Evolutionary conservation across 2,329 filamentous ascomycete species (phyloP), one percentile per base, ranked within the genome.

Genomic region (Aspergillus flavus): DNA sequence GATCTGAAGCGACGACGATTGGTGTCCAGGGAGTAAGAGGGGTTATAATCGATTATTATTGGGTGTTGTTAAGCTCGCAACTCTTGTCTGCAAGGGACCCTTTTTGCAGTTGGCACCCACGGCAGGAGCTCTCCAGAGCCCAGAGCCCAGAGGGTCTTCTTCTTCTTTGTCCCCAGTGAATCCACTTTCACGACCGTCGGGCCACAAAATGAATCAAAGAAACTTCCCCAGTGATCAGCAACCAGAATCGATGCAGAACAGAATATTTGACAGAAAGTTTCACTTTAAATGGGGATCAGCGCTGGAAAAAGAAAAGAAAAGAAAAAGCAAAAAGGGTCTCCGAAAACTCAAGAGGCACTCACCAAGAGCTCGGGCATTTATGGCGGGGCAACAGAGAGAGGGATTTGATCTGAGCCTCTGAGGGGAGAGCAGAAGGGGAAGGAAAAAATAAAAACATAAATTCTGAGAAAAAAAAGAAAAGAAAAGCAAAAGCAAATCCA

Each of bases 331-430:
- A 52, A 52, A 52, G 48, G 19, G 19, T 32, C 48, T 16, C 11
- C 14, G 21, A 52, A 34, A 32, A 52, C 16, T n/a, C 16, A 52
- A 52, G 21, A 52, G 9, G 10, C 48, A 52, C 28, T 52, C 28
- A 52, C 28, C 48, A 52, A 52, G 48, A 52, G 48, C 48, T 52
- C 48, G 48, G 48, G 48, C 48, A 52, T 52, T 52, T 52, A 52
- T 52, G 48, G 48, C 48, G 48, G 48, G 48, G 48, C 48, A 52
- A 52, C 46, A 50, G 48, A 32, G 28, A 19, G 28, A 52, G 48
- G 19, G 19, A 32, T 52, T 52, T 52, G 48, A 32, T 52, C 48
- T 52, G 28, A 34, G 46, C 26, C 30, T 50, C 23, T 50, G 26
- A 50, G 46, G 14, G 46, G 26, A 50, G 26, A 50, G 6, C 1